phyloP scores from a whole-genome alignment of 148 eudicot genomes.

The Beta vulgaris region DNA sequence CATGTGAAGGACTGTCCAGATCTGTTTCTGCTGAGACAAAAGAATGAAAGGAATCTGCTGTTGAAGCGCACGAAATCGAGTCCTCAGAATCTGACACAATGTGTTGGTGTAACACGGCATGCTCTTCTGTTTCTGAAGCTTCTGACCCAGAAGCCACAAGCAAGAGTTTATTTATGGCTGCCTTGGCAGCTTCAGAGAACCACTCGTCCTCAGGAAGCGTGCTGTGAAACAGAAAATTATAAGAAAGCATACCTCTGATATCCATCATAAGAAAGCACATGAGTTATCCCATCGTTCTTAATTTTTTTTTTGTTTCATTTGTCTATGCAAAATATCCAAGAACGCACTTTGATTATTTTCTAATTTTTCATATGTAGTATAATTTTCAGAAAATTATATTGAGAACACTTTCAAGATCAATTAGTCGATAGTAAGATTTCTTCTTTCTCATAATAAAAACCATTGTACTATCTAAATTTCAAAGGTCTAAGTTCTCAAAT shows the following conservation, averaged over 20 bases:
- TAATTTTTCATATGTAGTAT: too few species aligned
- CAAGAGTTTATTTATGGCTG: slow-evolving; percentile 73
- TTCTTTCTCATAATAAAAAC: too few species aligned
- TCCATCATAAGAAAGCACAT: not conserved
- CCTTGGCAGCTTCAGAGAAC: slow-evolving; percentile 83
- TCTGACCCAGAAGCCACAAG: slow-evolving; percentile 76
- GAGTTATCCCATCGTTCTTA: too few species aligned
- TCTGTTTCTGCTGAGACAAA: slow-evolving; percentile 90
- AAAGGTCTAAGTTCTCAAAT: too few species aligned
- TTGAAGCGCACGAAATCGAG: slow-evolving; percentile 68
- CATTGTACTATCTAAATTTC: too few species aligned
- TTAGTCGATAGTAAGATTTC: too few species aligned
- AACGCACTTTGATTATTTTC: too few species aligned
- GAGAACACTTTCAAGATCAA: too few species aligned
- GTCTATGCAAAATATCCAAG: too few species aligned
- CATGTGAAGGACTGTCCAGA: slow-evolving; percentile 48
- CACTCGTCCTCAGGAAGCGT: slow-evolving; percentile 92
- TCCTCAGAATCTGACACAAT: slow-evolving; percentile 65
- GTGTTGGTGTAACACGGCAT: slow-evolving; percentile 24
- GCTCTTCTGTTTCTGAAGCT: slow-evolving; percentile 68
- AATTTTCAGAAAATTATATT: too few species aligned
- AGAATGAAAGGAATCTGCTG: slow-evolving; percentile 63
- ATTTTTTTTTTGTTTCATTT: too few species aligned
- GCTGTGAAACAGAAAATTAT: slow-evolving; percentile 31
- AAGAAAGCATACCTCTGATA: not conserved